Evolutionary conservation across 305 asterid genomes (phyloP).

Genomic region (Solanum aculeatissimum): DNA sequence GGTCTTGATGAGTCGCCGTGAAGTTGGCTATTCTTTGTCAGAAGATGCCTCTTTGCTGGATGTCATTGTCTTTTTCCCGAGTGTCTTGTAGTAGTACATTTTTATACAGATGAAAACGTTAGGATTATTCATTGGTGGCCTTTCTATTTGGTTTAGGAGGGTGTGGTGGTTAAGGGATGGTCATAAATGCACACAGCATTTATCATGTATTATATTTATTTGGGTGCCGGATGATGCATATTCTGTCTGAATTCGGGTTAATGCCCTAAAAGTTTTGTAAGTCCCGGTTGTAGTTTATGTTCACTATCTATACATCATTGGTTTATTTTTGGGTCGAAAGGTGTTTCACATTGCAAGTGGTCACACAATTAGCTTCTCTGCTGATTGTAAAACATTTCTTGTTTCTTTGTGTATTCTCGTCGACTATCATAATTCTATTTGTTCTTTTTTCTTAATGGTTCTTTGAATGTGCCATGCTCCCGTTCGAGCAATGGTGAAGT

Average conservation of each 20-base stretch:
- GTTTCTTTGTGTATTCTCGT: not conserved
- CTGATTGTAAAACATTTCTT: constrained; percentile 10
- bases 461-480: not conserved
- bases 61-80: not conserved
- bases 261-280: constrained; percentile 20
- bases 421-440: not conserved
- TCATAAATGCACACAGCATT: constrained; percentile 16
- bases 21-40: not conserved
- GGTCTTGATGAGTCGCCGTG: not conserved
- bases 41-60: constrained; percentile 5
- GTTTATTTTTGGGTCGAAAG: constrained; percentile 11
- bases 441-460: not conserved
- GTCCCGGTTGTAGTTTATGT: constrained; percentile 18
- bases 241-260: constrained; percentile 9
- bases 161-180: not conserved
- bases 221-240: not conserved
- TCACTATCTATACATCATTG: constrained; percentile 3
- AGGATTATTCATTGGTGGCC: not conserved
- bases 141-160: constrained; percentile 17
- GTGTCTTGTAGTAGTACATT: not conserved
- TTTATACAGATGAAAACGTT: constrained; percentile 1
- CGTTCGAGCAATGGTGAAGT: not conserved
- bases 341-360: constrained; percentile 11
- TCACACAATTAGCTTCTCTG: constrained; percentile 1
- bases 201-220: constrained; percentile 10